phyloP scores from a whole-genome alignment of 176 grass and related monocot species.

The Lolium rigidum region DNA sequence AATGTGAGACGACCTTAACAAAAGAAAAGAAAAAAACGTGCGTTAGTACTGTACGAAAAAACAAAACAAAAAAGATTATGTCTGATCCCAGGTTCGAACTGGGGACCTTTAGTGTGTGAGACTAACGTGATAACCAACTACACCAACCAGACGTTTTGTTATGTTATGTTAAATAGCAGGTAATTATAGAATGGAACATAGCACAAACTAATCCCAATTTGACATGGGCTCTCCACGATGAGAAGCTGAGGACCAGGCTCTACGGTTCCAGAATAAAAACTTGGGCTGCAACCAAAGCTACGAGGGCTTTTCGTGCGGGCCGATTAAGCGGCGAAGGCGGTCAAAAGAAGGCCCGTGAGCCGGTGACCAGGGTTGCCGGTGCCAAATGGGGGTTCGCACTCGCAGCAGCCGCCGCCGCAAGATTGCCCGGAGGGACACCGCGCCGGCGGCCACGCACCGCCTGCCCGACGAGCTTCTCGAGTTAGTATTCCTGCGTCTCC shows the following conservation, averaged over 20 bases:
- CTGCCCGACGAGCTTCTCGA: neutral
- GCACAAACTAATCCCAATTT: neutral
- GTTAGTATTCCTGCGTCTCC: conserved; percentile 4
- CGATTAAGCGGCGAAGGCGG: too few relatives aligned
- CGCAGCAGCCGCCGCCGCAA: neutral
- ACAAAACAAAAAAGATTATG: neutral
- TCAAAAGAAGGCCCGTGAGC: neutral
- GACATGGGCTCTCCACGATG: too few relatives aligned
- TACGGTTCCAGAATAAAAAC: too few relatives aligned
- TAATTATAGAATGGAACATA: too few relatives aligned
- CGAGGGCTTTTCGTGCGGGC: too few relatives aligned
- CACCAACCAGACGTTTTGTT: conserved; percentile 42
- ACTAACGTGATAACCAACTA: conserved; percentile 96
- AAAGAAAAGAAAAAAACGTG: neutral
- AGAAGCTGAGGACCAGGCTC: too few relatives aligned
- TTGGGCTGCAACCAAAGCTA: too few relatives aligned
- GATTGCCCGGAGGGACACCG: neutral
- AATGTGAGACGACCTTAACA: neutral
- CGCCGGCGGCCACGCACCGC: neutral
- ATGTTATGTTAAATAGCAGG: too few relatives aligned
- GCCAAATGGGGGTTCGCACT: neutral
- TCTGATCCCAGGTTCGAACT: conserved; percentile 70
- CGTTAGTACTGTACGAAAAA: too few relatives aligned
- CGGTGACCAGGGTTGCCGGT: neutral
- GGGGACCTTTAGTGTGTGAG: conserved; percentile 92